These are phyloP conservation scores for Leishmania tarentolae DNA, from an alignment of 208 protist genomes.

Conservation along the genomic window DNA sequence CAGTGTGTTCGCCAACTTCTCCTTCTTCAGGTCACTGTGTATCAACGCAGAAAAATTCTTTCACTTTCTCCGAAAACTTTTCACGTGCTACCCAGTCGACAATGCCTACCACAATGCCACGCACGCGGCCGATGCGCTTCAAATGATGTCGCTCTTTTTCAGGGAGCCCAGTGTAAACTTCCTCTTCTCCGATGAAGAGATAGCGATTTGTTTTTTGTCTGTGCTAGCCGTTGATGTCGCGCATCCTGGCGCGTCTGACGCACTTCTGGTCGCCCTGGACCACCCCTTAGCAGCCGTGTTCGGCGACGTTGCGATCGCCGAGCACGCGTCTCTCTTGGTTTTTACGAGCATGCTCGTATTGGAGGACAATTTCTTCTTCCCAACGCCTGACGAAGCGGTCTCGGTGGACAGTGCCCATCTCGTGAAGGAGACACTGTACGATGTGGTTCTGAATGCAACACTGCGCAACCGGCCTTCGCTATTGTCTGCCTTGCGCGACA, in stretches of 20 bases:
- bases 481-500: constrained; percentile 37
- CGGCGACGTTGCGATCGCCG: constrained; percentile 54
- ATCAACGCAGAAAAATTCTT: constrained; percentile 63
- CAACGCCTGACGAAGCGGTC: constrained; percentile 17
- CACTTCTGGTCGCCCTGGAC: constrained; percentile 63
- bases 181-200: constrained; percentile 86
- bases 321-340: constrained; percentile 55
- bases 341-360: constrained; percentile 50
- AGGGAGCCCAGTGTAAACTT: constrained; percentile 66
- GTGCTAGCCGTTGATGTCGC: constrained; percentile 74
- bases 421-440: constrained; percentile 56
- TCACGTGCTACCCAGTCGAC: constrained; percentile 53
- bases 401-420: constrained; percentile 37
- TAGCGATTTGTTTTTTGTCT: constrained; percentile 78
- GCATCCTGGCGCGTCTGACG: constrained; percentile 82
- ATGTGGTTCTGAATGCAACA: constrained; percentile 50
- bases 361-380: constrained; percentile 61
- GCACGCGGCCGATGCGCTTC: constrained; percentile 83
- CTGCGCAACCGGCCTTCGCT: constrained; percentile 39
- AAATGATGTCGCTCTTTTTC: constrained; percentile 86
- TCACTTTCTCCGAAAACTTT: constrained; percentile 64
- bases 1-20: constrained; percentile 86
- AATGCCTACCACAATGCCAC: constrained; percentile 83
- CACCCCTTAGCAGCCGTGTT: constrained; percentile 79
- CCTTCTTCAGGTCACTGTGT: constrained; percentile 57